Evolutionary conservation across 441 rosid species (phyloP).

Genomic region (Isatis lusitanica): DNA sequence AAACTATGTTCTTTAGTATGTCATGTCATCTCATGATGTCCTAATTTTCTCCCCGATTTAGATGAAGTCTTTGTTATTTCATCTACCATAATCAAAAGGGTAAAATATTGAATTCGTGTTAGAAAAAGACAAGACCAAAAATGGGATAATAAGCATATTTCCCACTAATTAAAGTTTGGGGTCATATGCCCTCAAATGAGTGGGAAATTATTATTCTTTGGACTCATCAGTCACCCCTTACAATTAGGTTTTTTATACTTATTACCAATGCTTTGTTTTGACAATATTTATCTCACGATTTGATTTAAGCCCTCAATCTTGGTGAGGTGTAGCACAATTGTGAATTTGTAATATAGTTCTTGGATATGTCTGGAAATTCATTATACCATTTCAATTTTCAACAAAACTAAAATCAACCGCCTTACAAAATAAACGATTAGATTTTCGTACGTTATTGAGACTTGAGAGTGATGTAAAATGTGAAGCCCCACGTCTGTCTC

Average conservation of each 20-base stretch:
- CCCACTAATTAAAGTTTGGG: conserved; percentile 7
- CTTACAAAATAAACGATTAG: conserved; percentile 16
- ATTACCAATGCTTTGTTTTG: not conserved
- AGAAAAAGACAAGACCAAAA: not conserved
- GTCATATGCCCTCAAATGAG: conserved; percentile 44
- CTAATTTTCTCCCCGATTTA: too few species aligned
- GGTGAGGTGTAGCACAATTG: conserved; percentile 12
- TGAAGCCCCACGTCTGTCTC: conserved; percentile 28
- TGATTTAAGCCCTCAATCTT: not conserved
- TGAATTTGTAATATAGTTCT: conserved; percentile 15
- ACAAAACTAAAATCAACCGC: not conserved
- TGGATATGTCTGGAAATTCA: not conserved
- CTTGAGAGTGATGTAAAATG: conserved; percentile 21
- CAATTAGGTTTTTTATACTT: not conserved
- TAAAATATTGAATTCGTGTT: not conserved
- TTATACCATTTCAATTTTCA: not conserved
- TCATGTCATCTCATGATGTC: not conserved
- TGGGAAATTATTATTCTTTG: conserved; percentile 47
- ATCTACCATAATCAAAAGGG: not conserved
- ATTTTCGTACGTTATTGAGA: conserved; percentile 10
- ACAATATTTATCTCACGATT: not conserved
- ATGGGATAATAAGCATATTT: not conserved
- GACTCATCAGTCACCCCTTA: not conserved
- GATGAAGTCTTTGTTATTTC: not conserved
- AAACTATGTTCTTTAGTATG: not conserved